Evolutionary conservation across 2,329 filamentous ascomycete genomes (phyloP), one percentile per base, ranked within the genome.

Genomic region (Colletotrichum eremochloae): DNA sequence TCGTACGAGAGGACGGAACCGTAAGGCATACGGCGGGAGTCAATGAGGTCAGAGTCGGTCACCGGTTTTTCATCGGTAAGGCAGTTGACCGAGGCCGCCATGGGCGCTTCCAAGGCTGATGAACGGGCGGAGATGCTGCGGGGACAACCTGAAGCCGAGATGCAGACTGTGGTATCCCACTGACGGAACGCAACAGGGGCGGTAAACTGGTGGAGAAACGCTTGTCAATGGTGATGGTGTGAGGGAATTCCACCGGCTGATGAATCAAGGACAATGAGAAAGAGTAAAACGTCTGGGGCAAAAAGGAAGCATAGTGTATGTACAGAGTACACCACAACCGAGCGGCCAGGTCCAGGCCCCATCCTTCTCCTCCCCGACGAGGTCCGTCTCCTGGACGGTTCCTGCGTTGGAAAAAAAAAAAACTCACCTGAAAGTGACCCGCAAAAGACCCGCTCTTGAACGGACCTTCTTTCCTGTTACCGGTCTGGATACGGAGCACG

Each of bases 201-300:
- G 46, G 46, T 31, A 33, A 48, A 42, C 15, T 60, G 66, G 66
- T 72, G 69, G 69, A 55, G 69, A 44, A 60, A 36, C 40, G 40
- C n/a, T 20, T 20, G 53, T 64, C 53, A 29, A 42, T 46, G 38
- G 52, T 64, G 69, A 72, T 48, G 69, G 69, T 72, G 69, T 72
- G 69, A 72, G 69, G 69, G 58, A 72, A 61, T 68, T 69, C 68
- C 63, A 24, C 0, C 57, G 56, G 69, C 58, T 60, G 64, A 71
- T 50, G 38, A 58, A 72, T 60, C 52, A 31, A 60, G 42, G 53
- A 63, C 65, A 60, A 55, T 14, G 50, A 55, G 46, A 15, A 20
- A 44, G 20, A 46, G 24, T n/a, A 40, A 56, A 40, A 20, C 15
- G n/a, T 50, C 8, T 29, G 29, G 24, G n/a, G 46, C 33, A 11